These are phyloP conservation scores for Myxozyma geophila DNA, from an alignment of 805 yeast genomes.

Conservation along the genomic window DNA sequence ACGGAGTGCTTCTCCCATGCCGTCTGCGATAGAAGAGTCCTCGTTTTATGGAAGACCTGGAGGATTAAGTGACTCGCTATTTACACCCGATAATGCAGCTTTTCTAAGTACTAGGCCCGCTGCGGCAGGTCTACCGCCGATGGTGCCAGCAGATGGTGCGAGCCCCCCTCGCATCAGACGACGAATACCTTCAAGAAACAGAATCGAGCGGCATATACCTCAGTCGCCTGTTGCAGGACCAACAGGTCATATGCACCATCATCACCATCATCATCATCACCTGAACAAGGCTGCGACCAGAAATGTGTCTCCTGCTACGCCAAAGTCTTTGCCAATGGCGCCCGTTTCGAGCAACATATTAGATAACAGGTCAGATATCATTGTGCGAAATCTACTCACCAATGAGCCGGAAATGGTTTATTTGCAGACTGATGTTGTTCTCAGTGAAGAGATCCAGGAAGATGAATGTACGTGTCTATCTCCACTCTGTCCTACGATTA, in stretches of 20 bases:
- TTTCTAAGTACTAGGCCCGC: neutral
- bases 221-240: slow-evolving; percentile 4
- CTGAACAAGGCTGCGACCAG: neutral
- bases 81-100: slow-evolving; percentile 5
- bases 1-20: neutral
- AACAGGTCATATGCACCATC: neutral
- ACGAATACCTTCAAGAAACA: slow-evolving; percentile 1
- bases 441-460: slow-evolving; percentile 26
- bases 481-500: neutral
- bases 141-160: neutral
- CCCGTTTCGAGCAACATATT: slow-evolving; percentile 6
- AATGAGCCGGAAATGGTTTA: slow-evolving; percentile 30
- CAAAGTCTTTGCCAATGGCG: slow-evolving; percentile 4
- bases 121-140: neutral
- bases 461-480: slow-evolving; percentile 21
- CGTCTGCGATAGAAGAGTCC: slow-evolving; percentile 1
- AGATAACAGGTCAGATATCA: slow-evolving; percentile 22
- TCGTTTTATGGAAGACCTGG: slow-evolving; percentile 17
- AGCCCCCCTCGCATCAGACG: slow-evolving; percentile 5
- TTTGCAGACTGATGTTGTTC: slow-evolving; percentile 23
- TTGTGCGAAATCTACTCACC: slow-evolving; percentile 27
- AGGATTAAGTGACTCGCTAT: neutral
- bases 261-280: slow-evolving; percentile 9
- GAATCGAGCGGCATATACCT: neutral
- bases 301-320: neutral